A percentile compares a stretch with the other conserved stretches of the same genome.
These are phyloP conservation scores for Carex arenaria DNA, from an alignment of 202 grass and related monocot genomes.

Conservation along the genomic window DNA sequence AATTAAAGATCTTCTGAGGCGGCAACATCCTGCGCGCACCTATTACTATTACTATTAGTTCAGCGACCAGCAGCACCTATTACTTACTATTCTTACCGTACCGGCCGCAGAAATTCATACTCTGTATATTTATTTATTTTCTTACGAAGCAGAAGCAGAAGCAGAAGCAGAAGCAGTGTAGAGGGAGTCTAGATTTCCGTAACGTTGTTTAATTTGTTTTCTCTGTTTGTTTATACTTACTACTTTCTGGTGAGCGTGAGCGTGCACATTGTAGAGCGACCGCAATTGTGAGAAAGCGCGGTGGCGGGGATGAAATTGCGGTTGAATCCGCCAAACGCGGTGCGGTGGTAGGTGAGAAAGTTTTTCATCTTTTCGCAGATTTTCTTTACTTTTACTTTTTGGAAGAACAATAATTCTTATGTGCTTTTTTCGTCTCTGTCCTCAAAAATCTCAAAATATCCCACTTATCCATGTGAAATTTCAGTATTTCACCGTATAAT, in stretches of 20 bases:
- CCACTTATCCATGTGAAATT: not conserved
- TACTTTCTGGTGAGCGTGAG: not conserved
- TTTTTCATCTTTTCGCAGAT: not conserved
- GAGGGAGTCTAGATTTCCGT: not conserved
- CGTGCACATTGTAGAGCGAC: no score
- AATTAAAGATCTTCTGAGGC: not conserved
- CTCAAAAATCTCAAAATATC: not conserved
- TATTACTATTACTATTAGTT: not conserved
- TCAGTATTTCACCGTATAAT: not conserved
- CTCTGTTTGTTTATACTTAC: no score
- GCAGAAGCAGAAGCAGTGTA: not conserved
- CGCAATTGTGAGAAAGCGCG: slow-evolving; percentile 4
- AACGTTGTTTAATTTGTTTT: not conserved
- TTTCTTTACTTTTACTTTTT: not conserved
- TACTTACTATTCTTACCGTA: not conserved
- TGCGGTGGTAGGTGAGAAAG: not conserved
- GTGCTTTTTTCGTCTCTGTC: not conserved
- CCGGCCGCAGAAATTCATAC: not conserved
- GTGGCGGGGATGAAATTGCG: not conserved
- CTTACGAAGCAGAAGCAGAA: not conserved
- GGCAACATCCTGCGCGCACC: not conserved
- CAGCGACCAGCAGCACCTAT: not conserved
- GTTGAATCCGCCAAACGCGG: not conserved
- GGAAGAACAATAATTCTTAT: not conserved
- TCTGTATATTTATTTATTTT: not conserved